These are phyloP conservation scores for Jaltomata sinuosa DNA, from an alignment of 257 asterid species.

Conservation along the genomic window DNA sequence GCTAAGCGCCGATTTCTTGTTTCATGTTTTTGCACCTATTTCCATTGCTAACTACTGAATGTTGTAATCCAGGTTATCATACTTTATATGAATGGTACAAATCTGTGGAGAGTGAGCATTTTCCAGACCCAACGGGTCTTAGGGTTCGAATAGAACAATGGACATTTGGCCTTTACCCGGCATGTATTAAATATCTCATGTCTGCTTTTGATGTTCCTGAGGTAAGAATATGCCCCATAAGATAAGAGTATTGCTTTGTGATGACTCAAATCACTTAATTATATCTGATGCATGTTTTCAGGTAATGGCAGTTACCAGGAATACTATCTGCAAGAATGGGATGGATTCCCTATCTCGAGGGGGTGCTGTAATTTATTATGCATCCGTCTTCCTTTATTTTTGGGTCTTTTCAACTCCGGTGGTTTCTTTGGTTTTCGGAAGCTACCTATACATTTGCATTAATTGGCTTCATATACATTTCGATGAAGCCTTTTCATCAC, in stretches of 20 bases:
- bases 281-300: slow-evolving; percentile 9
- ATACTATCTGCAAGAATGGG: slow-evolving; percentile 75
- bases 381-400: slow-evolving; percentile 89
- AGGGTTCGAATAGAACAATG: slow-evolving; percentile 89
- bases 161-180: slow-evolving; percentile 98
- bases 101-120: slow-evolving; percentile 84
- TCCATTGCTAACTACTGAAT: background rate
- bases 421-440: slow-evolving; percentile 84
- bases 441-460: slow-evolving; percentile 92
- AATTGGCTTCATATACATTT: slow-evolving; percentile 97
- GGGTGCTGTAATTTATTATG: slow-evolving; percentile 76
- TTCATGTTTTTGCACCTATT: background rate
- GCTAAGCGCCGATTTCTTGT: background rate
- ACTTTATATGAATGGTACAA: slow-evolving; percentile 89
- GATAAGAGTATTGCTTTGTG: background rate
- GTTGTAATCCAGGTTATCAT: slow-evolving; percentile 56
- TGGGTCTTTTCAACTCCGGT: slow-evolving; percentile 99
- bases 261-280: background rate
- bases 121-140: slow-evolving; percentile 96
- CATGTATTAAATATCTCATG: slow-evolving; percentile 94
- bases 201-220: slow-evolving; percentile 97
- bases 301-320: slow-evolving; percentile 97
- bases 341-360: slow-evolving; percentile 75
- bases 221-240: slow-evolving; percentile 23
- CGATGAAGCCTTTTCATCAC: slow-evolving; percentile 97